Base-by-base conservation (phyloP, 495 filamentous ascomycete genomes). In the Hypoxylon lienhwacheense region DNA sequence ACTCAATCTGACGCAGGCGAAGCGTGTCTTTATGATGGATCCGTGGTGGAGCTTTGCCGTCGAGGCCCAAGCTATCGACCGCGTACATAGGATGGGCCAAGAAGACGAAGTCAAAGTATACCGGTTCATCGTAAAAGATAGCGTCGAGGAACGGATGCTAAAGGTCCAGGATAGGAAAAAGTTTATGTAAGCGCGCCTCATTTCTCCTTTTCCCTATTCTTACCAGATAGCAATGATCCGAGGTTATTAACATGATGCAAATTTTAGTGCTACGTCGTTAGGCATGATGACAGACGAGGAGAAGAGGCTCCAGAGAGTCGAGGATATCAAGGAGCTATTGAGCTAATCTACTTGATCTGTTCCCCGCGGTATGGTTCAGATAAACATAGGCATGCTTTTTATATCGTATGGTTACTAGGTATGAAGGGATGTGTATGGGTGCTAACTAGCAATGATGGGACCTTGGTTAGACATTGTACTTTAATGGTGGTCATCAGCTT, bases 1-100 rank as follows among this genome's bases (percentile, higher is more conserved):
- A 0, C 75, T 98, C 28, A 98, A 98, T 63, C 76, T 99, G 33
- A 97, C 91, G 3, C 81, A 81, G 44, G 93, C 93, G 11, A 88
- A 84, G 57, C 76, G 87, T 44, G 95, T 97, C 7, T 97, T 86
- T 67, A 90, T 99, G 87, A 96, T 97, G 92, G 95, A 99, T 70
- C 92, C 95, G 0, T 99, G 95, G 95, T 99, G 95, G 95, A 93
- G 89, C 56, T 97, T 89, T 67, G 91, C 95, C 2, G 84, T 97
- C 17, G 95, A 99, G 69, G 90, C 91, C 7, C 95, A 99, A 68
- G 95, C 95, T 17, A 96, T 99, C 58, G 95, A 99, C 73, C 87
- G 95, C 3, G 91, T 99, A n/a, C 95, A 99, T 72, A 83, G 95
- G 6, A 96, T 99, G 92, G 95, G 95, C 0, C 95, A 99, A 66